Evolutionary conservation across 1,284 basidiomycete species (phyloP).

Genomic region (Microbotryomycetes sp.): DNA sequence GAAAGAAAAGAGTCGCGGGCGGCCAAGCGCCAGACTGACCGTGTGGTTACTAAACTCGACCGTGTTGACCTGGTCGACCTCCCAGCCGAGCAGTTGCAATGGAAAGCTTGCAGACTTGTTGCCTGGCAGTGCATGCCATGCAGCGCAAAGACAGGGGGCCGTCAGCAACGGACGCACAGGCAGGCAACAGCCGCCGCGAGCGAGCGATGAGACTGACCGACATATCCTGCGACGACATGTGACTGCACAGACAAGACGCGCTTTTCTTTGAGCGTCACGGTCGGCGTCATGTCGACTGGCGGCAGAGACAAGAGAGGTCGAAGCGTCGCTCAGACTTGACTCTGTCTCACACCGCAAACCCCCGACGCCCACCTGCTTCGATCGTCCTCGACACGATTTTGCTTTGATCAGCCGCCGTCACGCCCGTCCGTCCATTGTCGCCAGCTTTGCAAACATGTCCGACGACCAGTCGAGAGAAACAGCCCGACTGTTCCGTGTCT

Average conservation of each 20-base stretch:
- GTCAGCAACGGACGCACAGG: background rate
- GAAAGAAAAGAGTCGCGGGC: background rate
- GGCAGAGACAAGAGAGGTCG: no score
- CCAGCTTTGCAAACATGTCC: slow-evolving; percentile 14
- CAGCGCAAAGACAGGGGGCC: no score
- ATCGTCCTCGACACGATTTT: no score
- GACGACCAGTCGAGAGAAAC: slow-evolving; percentile 43
- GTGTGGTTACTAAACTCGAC: slow-evolving; percentile 87
- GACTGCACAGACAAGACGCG: slow-evolving; percentile 64
- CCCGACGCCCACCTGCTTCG: background rate
- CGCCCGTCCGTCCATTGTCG: background rate
- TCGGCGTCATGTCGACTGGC: background rate
- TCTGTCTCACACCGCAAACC: no score
- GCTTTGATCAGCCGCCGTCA: background rate
- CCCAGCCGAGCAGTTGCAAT: slow-evolving; percentile 86
- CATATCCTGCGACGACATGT: slow-evolving; percentile 90
- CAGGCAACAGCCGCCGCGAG: background rate
- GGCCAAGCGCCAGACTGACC: slow-evolving; percentile 45
- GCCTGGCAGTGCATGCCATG: slow-evolving; percentile 53
- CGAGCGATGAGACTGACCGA: slow-evolving; percentile 53
- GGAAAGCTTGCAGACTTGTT: slow-evolving; percentile 83
- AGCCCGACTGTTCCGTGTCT: slow-evolving; percentile 87
- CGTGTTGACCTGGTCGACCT: slow-evolving; percentile 94
- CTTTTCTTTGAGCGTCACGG: slow-evolving; percentile 13
- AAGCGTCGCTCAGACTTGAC: no score